Conservation (phyloP, 345 rosid species). For the Populus nigra region DNA sequence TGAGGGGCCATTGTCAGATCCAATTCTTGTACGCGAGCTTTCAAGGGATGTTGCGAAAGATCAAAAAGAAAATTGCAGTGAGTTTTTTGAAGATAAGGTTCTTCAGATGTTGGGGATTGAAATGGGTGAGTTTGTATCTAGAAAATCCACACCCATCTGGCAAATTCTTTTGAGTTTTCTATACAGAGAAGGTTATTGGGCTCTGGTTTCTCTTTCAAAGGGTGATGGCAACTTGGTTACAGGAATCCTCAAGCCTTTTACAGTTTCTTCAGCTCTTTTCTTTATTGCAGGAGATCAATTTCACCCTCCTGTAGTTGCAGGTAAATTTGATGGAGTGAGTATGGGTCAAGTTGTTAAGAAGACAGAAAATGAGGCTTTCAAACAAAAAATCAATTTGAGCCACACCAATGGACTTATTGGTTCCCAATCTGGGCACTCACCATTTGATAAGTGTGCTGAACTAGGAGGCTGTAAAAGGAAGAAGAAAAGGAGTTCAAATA, state of each 20-base stretch:
- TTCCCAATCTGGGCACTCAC: constrained; percentile 22
- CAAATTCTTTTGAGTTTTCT: constrained; percentile 73
- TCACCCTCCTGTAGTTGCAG: constrained; percentile 11
- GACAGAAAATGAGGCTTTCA: constrained; percentile 8
- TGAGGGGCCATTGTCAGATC: constrained; percentile 33
- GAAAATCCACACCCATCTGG: constrained; percentile 60
- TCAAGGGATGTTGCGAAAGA: constrained; percentile 28
- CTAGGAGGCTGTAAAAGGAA: constrained; percentile 34
- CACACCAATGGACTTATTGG: constrained; percentile 10
- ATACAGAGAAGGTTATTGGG: constrained; percentile 60
- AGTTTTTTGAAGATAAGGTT: constrained; percentile 57
- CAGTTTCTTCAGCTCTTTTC: constrained; percentile 59
- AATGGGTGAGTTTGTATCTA: constrained; percentile 39
- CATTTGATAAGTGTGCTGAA: constrained; percentile 15
- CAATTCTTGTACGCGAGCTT: constrained; percentile 48
- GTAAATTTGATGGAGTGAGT: constrained; percentile 14
- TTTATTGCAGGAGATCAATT: constrained; percentile 35
- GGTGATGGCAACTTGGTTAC: constrained; percentile 35
- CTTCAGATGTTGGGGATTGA: constrained; percentile 54
- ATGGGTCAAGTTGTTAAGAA: constrained; percentile 17
- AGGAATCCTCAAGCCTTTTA: constrained; percentile 81
- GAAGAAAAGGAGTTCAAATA: constrained; percentile 32
- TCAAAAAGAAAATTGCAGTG: constrained; percentile 31
- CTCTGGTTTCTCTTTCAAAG: constrained; percentile 54
- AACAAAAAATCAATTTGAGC: constrained; percentile 12